These are phyloP conservation scores for Metschnikowia borealis DNA, from an alignment of 805 yeast genomes.

Conservation along the genomic window DNA sequence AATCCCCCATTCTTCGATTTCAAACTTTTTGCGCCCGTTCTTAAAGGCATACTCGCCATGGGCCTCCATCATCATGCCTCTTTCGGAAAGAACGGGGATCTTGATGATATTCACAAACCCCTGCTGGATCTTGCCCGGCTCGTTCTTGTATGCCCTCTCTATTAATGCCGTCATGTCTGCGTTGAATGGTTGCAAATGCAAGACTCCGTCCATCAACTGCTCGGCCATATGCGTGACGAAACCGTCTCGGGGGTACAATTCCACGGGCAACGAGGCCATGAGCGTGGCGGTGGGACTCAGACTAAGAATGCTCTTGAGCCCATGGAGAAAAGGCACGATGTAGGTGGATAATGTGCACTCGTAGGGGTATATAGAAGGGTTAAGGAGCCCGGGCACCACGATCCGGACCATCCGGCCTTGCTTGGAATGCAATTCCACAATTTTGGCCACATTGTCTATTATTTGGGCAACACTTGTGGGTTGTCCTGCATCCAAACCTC, in stretches of 20 bases:
- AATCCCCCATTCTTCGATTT: conserved; percentile 93
- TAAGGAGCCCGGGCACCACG: conserved; percentile 70
- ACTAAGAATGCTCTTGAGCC: conserved; percentile 51
- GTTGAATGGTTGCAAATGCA: conserved; percentile 78
- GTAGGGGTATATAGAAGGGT: conserved; percentile 71
- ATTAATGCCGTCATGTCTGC: conserved; percentile 64
- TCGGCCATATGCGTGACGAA: conserved; percentile 50
- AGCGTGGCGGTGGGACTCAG: conserved; percentile 47
- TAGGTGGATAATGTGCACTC: conserved; percentile 40
- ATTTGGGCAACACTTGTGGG: conserved; percentile 31
- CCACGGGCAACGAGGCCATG: conserved; percentile 56
- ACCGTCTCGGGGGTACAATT: conserved; percentile 56
- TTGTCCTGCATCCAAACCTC: conserved; percentile 17
- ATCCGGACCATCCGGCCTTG: conserved; percentile 54
- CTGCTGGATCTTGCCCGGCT: conserved; percentile 75
- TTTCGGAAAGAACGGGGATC: conserved; percentile 65
- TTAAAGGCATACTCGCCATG: conserved; percentile 80
- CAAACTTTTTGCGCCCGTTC: conserved; percentile 78
- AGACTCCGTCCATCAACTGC: conserved; percentile 57
- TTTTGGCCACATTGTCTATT: conserved; percentile 34
- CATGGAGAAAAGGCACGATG: conserved; percentile 58
- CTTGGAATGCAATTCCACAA: conserved; percentile 33
- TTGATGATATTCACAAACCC: conserved; percentile 78
- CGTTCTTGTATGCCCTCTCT: conserved; percentile 65
- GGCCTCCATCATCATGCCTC: conserved; percentile 75